Base-by-base conservation (phyloP, 352 stramenopile species). In the Pythium chondricola region DNA sequence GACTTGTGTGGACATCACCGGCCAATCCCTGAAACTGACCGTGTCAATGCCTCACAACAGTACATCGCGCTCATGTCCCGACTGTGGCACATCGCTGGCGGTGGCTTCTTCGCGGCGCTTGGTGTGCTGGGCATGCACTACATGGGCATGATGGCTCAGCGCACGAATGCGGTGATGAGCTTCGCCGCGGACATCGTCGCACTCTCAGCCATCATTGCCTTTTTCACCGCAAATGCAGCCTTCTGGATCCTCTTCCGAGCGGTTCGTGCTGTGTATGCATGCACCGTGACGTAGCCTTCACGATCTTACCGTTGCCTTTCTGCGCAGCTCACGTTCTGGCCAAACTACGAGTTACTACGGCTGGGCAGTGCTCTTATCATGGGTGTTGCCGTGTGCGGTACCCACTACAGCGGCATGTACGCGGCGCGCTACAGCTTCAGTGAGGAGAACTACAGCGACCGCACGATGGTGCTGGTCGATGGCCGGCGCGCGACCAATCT, bases 181-280 rank as follows among this genome's bases (percentile, higher is more conserved):
- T 70, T 77, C 31, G 47, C 72, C 24, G 25, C 46, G 14, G 58
- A 58, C 1, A 46, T 88, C 41, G 66, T 85, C 22, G 49, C 63
- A 14, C 31, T 74, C 13, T 88, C 76, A 10, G 68, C 60, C 9
- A 46, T 76, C 3, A 74, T 88, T 13, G 74, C 76, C 7, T 78
- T 83, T 14, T 57, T 74, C 35, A 72, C 74, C 9, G 76, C 76
- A 3, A 85, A 58, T 24, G 70, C 74, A 1, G 71, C 74, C 9
- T 85, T 85, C 30, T 88, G 69, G 76, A 88, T 85, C 48, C 44
- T 85, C 16, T 88, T 85, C 30, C 76, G 76, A 36, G 71, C 63
- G 32, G 71, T 85, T 66, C 31, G 52, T 43, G 35, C 22, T 22
- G 48, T 27, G 33, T 25, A 31, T 27, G 1, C 22, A 6, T 8